Evolutionary conservation across 2,329 filamentous ascomycete species (phyloP).

Genomic region (Colletotrichum australisinense): DNA sequence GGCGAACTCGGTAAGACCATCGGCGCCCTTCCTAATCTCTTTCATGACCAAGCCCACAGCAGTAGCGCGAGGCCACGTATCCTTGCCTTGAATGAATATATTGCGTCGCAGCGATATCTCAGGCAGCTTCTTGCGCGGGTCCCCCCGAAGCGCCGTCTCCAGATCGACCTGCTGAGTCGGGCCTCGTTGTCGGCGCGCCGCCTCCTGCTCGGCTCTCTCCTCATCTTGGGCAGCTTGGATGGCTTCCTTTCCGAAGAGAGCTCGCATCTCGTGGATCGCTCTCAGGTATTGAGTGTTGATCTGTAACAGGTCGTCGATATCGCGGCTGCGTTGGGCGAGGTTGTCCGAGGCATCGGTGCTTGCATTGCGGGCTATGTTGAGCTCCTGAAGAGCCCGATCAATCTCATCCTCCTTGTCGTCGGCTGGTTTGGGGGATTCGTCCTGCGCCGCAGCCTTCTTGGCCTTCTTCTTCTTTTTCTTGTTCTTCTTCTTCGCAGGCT

Average conservation of each 20-base stretch:
- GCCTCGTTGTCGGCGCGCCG: constrained; percentile 46
- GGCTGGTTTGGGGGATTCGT: constrained; percentile 28
- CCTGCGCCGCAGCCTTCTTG: constrained; percentile 43
- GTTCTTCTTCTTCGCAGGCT: constrained; percentile 48
- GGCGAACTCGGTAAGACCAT: constrained; percentile 77
- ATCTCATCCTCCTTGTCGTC: constrained; percentile 62
- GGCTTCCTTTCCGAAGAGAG: constrained; percentile 66
- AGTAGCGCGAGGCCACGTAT: constrained; percentile 84
- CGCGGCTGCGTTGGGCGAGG: constrained; percentile 25
- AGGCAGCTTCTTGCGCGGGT: constrained; percentile 72
- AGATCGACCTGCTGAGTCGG: constrained; percentile 66
- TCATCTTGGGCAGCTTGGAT: constrained; percentile 66
- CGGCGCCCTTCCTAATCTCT: constrained; percentile 52
- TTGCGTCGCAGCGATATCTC: constrained; percentile 82
- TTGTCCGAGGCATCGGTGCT: constrained; percentile 35
- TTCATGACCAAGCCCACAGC: constrained; percentile 89
- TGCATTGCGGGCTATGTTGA: constrained; percentile 51
- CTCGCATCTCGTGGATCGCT: constrained; percentile 89
- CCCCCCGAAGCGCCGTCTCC: constrained; percentile 65
- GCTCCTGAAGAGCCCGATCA: constrained; percentile 63
- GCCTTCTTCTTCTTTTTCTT: constrained; percentile 52
- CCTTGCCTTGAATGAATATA: constrained; percentile 86
- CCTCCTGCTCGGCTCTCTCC: constrained; percentile 56
- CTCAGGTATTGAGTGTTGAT: constrained; percentile 79
- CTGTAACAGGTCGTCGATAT: constrained; percentile 54